Conservation (phyloP, 2,329 filamentous ascomycete species). For the Colletotrichum eleusines region DNA sequence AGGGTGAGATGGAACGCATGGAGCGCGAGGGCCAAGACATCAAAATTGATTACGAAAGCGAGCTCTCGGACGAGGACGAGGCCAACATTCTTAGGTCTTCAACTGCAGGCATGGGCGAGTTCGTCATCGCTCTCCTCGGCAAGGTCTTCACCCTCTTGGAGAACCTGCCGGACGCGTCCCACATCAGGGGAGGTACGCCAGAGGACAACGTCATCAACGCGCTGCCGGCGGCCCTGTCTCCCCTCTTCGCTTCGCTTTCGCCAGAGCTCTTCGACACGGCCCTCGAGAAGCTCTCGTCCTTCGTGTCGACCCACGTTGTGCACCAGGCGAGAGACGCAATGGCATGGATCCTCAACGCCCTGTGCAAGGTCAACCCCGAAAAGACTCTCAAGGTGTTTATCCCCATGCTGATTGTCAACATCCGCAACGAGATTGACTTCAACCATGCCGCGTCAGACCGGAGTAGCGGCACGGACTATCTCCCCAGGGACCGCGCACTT, state of each 20-base stretch:
- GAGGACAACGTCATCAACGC: conserved; percentile 98
- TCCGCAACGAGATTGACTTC: conserved; percentile 95
- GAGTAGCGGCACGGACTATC: conserved; percentile 91
- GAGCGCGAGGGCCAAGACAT: conserved; percentile 88
- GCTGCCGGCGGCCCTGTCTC: conserved; percentile 89
- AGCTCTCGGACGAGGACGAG: conserved; percentile 88
- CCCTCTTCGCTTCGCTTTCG: conserved; percentile 89
- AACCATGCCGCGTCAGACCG: conserved; percentile 96
- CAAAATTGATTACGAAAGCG: conserved; percentile 84
- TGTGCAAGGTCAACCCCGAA: conserved; percentile 95
- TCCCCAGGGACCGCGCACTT: conserved; percentile 90
- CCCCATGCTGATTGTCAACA: conserved; percentile 89
- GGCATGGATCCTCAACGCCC: conserved; percentile 96
- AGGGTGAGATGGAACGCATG: conserved; percentile 90
- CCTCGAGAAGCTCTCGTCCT: conserved; percentile 90
- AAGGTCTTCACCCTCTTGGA: conserved; percentile 96
- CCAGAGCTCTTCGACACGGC: conserved; percentile 94
- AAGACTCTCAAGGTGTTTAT: conserved; percentile 93
- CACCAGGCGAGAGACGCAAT: conserved; percentile 97
- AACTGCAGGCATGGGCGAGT: conserved; percentile 93
- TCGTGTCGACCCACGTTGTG: conserved; percentile 93
- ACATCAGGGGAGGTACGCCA: conserved; percentile 89
- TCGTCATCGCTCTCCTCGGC: conserved; percentile 88
- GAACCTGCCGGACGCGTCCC: conserved; percentile 91
- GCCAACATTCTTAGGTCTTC: conserved; percentile 91